Base-by-base conservation (phyloP, 1,284 basidiomycete genomes). In the Mrakiaceae sp. region DNA sequence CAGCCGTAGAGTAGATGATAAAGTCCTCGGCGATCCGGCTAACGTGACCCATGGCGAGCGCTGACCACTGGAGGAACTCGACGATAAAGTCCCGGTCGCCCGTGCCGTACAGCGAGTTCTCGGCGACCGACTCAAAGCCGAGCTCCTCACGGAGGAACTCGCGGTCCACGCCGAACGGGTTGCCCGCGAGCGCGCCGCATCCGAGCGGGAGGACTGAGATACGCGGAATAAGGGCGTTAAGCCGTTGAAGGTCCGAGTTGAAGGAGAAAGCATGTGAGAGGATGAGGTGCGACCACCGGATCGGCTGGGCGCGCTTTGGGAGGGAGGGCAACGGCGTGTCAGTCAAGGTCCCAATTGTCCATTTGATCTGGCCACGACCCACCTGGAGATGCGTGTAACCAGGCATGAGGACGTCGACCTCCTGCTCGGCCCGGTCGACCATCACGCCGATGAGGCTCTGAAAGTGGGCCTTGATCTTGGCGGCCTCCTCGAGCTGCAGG, bases 371-470 rank as follows among this genome's bases (percentile, higher is more conserved):
- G 27, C 27, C 27, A 27, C 27, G 39, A 73, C 80, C 63, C 71
- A 90, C 91, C 82, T 96, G 92, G 59, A 97, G 81, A 79, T 98
- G 95, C 0, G 95, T 98, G 78, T 98, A 98, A 9, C 95, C 95
- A 11, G 95, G 95, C 75, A 98, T 83, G 65, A 98, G 78, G 64
- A 88, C 83, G 71, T 93, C 88, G 68, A 90, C 87, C 78, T 98
- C 96, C 74, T 87, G 86, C 74, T 94, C 87, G 14, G 94, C 93
- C 62, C 95, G 84, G 71, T 89, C 87, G 16, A 89, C 86, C 80
- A 98, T 87, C 70, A 97, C 92, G 58, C 82, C 82, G 67, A 98
- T 83, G 44, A 98, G 81, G 27, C 82, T 87, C 71, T 85, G 85
- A 58, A 97, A 79, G 68, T 85, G 84, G n/a, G 77, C 75, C 72